Evolutionary conservation across 768 basidiomycete species (phyloP), one percentile per base, ranked within the genome.

Genomic region (Russula abietina): DNA sequence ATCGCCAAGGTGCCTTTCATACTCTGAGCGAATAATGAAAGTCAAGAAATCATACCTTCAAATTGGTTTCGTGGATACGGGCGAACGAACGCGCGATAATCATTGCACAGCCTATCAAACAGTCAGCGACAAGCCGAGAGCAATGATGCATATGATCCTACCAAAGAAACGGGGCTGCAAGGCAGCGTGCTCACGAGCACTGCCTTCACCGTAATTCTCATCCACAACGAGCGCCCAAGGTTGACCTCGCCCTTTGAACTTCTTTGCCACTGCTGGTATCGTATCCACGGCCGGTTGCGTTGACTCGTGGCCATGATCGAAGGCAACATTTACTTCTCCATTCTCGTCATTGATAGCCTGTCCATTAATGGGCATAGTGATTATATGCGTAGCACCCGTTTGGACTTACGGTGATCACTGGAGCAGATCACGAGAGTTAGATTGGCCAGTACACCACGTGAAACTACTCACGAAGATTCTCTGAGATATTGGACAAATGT

Each of bases 131-230:
- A 12, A 26, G 19, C 55, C 28, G 43, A 60, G 48, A 26, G 43
- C 26, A n/a, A 24, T 26, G 32, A 16, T 36, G 17, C 46, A 36
- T 19, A 14, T 4, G 12, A 68, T 75, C 49, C 45, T 69, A 87
- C 90, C 92, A 67, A 92, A 94, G 77, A 94, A 97, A 22, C 97
- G 84, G 28, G 97, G 97, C 71, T 98, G 96, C 38, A 99, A 79
- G 24, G 97, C 94, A 39, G 97, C 97, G 73, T 99, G 97, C 75
- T 99, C 97, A 59, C 97, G 84, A 9, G 97, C 97, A 69, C 92
- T 95, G 32, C 97, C 97, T 74, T 99, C 97, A 2, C 97, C 97
- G 71, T 98, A 96, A 71, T 96, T 97, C 10, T 98, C 95, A 70
- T 97, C 95, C 1, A 98, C 96, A 38, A 99, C 76, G 51, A 98